These are phyloP conservation scores for Mikania micrantha DNA, from an alignment of 129 eudicot species.

Conservation along the genomic window DNA sequence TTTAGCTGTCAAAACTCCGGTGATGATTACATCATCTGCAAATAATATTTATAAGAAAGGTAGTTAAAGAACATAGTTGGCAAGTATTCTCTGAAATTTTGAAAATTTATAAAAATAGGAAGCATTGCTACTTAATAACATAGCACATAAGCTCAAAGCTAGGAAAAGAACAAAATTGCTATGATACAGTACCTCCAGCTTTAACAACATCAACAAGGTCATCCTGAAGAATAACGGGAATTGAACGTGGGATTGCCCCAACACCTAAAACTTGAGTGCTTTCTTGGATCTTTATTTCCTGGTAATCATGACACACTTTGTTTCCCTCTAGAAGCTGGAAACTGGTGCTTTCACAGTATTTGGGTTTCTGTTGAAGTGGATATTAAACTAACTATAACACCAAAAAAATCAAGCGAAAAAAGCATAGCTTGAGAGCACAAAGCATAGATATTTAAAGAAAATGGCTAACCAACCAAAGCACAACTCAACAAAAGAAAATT, in stretches of 20 bases:
- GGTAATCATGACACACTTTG: constrained; percentile 82
- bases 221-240: constrained; percentile 83
- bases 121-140: constrained; percentile 10
- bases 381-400: not conserved
- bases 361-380: constrained; percentile 29
- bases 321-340: constrained; percentile 65
- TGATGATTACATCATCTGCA: constrained; percentile 90
- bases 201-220: constrained; percentile 95
- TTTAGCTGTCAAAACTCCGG: constrained; percentile 94
- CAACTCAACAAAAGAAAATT: not conserved
- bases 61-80: not conserved
- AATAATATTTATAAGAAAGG: not conserved
- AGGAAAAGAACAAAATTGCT: constrained; percentile 8
- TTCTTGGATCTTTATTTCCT: constrained; percentile 97
- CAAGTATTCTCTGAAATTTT: not conserved
- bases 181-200: constrained; percentile 69
- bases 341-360: constrained; percentile 76
- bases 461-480: not conserved
- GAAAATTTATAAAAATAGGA: not conserved
- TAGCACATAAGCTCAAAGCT: not conserved
- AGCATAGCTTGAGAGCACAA: not conserved
- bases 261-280: constrained; percentile 85
- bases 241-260: constrained; percentile 95
- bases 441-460: not conserved
- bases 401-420: not conserved